Percentiles rank a stretch among this genome's conserved stretches.
These are phyloP conservation scores for Sungouiozyma intestinalis DNA, from an alignment of 805 yeast genomes.

Conservation along the genomic window DNA sequence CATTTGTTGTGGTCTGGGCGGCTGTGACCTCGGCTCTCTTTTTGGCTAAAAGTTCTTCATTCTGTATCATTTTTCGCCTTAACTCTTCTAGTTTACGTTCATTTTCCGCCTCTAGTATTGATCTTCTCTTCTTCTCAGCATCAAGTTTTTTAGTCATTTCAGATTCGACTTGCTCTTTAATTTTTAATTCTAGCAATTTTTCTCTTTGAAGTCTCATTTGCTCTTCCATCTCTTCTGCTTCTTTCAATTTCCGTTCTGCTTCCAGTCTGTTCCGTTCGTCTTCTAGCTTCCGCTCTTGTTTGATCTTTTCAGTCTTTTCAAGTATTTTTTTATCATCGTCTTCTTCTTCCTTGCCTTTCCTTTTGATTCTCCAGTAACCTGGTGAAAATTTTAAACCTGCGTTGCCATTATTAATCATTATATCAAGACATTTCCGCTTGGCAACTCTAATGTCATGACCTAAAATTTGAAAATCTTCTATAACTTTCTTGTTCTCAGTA, in stretches of 20 bases:
- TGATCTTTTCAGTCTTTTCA: conserved; percentile 17
- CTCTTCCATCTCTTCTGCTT: conserved; percentile 8
- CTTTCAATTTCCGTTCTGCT: conserved; percentile 3
- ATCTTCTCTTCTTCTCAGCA: conserved; percentile 8
- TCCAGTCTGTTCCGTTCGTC: conserved; percentile 3
- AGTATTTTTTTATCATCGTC: conserved; percentile 15
- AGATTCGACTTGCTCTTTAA: conserved; percentile 19
- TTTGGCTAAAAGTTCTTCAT: conserved; percentile 2
- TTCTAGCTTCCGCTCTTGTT: conserved; percentile 10
- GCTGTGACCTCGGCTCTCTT: not conserved
- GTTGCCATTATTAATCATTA: not conserved
- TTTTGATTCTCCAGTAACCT: conserved; percentile 5
- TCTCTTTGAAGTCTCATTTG: conserved; percentile 14
- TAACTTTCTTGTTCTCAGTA: conserved; percentile 8
- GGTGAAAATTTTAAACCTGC: not conserved
- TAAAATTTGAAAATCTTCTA: conserved; percentile 22
- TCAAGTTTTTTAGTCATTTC: conserved; percentile 13
- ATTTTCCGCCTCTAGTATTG: conserved; percentile 3
- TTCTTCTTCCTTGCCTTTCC: conserved; percentile 9
- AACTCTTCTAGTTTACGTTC: conserved; percentile 4
- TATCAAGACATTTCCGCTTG: conserved; percentile 8
- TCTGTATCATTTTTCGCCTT: conserved; percentile 2
- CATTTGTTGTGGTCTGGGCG: not conserved
- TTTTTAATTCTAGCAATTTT: conserved; percentile 14
- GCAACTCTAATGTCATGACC: conserved; percentile 21